Percentiles rank a stretch among this genome's conserved stretches.
These are phyloP conservation scores for Biscogniauxia marginata DNA, from an alignment of 2,329 filamentous ascomycete genomes.

Conservation along the genomic window DNA sequence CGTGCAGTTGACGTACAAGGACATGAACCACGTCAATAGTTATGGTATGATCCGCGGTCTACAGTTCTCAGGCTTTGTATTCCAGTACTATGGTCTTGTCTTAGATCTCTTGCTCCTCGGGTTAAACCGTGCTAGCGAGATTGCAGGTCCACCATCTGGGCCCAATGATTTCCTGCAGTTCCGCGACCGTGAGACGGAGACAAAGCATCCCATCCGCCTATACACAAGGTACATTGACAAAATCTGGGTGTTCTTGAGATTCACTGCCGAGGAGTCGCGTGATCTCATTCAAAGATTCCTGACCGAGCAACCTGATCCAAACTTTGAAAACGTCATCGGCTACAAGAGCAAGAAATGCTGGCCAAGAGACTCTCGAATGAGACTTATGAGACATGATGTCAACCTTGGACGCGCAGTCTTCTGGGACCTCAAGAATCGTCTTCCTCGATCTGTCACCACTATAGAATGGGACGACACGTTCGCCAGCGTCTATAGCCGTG, in stretches of 20 bases:
- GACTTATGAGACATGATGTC: conserved; percentile 97
- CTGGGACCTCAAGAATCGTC: conserved; percentile 96
- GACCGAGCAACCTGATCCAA: conserved; percentile 96
- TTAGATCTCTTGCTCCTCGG: conserved; percentile 90
- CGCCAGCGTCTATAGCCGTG: conserved; percentile 93
- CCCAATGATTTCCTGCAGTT: conserved; percentile 99
- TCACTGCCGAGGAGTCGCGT: conserved; percentile 88
- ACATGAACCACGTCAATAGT: conserved; percentile 99
- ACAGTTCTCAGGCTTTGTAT: conserved; percentile 97
- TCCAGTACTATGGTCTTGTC: conserved; percentile 97
- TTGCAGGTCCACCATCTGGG: conserved; percentile 87
- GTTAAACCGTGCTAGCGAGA: conserved; percentile 93
- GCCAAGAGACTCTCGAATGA: conserved; percentile 96
- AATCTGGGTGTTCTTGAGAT: conserved; percentile 97
- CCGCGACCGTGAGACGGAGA: conserved; percentile 87
- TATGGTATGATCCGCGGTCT: conserved; percentile 98
- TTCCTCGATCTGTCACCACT: conserved; percentile 91
- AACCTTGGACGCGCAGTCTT: conserved; percentile 97
- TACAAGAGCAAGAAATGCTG: conserved; percentile 99
- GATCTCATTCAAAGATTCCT: conserved; percentile 97
- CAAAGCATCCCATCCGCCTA: conserved; percentile 90
- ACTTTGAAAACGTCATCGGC: conserved; percentile 98
- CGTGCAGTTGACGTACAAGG: conserved; percentile 97
- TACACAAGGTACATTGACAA: conserved; percentile 98
- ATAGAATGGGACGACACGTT: conserved; percentile 99